Evolutionary conservation across 1,284 basidiomycete genomes (phyloP).

Genomic region (Volvariella volvacea): DNA sequence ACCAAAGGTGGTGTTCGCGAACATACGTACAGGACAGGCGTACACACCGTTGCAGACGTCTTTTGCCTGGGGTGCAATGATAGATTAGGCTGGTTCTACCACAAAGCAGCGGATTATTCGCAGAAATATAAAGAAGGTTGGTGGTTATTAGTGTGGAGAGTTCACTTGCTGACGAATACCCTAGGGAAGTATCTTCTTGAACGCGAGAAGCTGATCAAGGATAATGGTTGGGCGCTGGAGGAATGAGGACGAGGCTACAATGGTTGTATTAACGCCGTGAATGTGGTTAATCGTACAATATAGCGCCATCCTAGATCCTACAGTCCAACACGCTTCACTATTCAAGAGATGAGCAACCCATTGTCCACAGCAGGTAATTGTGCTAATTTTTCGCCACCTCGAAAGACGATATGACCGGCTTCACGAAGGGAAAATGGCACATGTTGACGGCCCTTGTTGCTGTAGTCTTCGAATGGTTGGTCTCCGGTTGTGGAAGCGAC

Average conservation of each 20-base stretch:
- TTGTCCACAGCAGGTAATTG: not conserved
- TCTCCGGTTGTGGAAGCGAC: not conserved
- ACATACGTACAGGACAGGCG: constrained; percentile 53
- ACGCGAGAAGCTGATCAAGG: constrained; percentile 71
- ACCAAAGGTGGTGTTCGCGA: constrained; percentile 5
- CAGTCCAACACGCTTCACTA: no score
- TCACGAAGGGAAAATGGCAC: constrained; percentile 54
- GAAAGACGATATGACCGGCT: constrained; percentile 54
- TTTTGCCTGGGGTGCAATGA: constrained; percentile 75
- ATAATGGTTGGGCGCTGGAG: constrained; percentile 71
- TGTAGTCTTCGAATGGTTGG: not conserved
- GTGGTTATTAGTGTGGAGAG: constrained; percentile 8
- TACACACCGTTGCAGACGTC: constrained; percentile 78
- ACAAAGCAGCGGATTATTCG: constrained; percentile 68
- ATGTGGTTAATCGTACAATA: no score
- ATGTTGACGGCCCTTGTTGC: constrained; percentile 16
- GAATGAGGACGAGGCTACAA: constrained; percentile 12
- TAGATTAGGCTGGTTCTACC: constrained; percentile 79
- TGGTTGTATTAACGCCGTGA: not conserved
- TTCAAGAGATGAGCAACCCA: not conserved
- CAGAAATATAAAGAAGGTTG: constrained; percentile 88
- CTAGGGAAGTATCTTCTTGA: constrained; percentile 82
- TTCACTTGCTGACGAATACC: constrained; percentile 1
- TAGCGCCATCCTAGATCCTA: no score
- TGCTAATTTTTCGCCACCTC: constrained; percentile 44